Percentiles rank a stretch among this genome's conserved stretches.
These are phyloP conservation scores for Neophaeococcomyces mojaviensis DNA, from an alignment of 2,329 filamentous ascomycete species.

Conservation along the genomic window DNA sequence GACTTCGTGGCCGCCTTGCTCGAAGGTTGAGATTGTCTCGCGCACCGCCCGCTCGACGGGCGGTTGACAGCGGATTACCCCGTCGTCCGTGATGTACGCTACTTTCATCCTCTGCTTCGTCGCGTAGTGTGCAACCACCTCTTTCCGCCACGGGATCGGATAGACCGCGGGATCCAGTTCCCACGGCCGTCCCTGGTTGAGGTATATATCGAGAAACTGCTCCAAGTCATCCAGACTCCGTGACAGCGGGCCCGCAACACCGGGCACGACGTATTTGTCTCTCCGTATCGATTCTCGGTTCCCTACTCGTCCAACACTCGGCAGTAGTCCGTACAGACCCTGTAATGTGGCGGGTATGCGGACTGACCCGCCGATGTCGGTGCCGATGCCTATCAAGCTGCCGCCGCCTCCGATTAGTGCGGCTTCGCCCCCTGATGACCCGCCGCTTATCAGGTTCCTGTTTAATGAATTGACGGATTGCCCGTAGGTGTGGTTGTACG, in stretches of 20 bases:
- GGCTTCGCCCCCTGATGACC: slow-evolving; percentile 47
- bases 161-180: slow-evolving; percentile 46
- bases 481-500: slow-evolving; percentile 46
- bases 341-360: slow-evolving; percentile 46
- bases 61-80: slow-evolving; percentile 49
- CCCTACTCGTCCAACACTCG: slow-evolving; percentile 26
- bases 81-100: slow-evolving; percentile 45
- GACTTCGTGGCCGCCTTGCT: slow-evolving; percentile 47
- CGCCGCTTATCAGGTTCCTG: slow-evolving; percentile 42
- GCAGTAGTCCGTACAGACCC: slow-evolving; percentile 39
- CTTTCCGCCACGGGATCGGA: slow-evolving; percentile 48
- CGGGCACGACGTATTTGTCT: slow-evolving; percentile 33
- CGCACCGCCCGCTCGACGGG: slow-evolving; percentile 43
- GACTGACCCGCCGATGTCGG: slow-evolving; percentile 49
- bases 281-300: slow-evolving; percentile 9
- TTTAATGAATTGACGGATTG: slow-evolving; percentile 45
- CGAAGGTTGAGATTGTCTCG: slow-evolving; percentile 48
- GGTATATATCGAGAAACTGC: slow-evolving; percentile 35
- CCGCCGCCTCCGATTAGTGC: slow-evolving; percentile 44
- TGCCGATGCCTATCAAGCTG: slow-evolving; percentile 45
- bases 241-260: slow-evolving; percentile 48
- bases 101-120: slow-evolving; percentile 40
- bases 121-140: slow-evolving; percentile 34
- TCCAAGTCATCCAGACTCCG: slow-evolving; percentile 43
- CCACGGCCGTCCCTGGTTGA: slow-evolving; percentile 42